Percentiles rank a stretch among this genome's conserved stretches.
Conservation (phyloP, 192 early-diverging fungal genomes). For the Geranomyces michiganensis region DNA sequence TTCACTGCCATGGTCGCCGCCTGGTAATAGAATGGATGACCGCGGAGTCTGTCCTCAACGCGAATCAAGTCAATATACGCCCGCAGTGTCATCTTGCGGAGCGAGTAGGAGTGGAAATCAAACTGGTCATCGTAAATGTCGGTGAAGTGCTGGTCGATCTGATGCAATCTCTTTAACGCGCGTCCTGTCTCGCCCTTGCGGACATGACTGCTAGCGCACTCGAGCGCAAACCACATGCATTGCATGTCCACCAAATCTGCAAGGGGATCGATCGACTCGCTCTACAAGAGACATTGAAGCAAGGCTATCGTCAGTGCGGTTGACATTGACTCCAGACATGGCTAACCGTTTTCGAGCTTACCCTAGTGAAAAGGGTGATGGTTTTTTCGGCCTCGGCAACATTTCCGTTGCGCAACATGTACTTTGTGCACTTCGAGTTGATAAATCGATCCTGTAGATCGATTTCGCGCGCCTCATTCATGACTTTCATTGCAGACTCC, state of each 20-base stretch:
- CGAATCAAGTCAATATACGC: conserved; percentile 81
- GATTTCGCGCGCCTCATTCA: conserved; percentile 85
- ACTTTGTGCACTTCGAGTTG: conserved; percentile 92
- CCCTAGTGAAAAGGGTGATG: conserved; percentile 80
- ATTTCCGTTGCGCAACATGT: conserved; percentile 83
- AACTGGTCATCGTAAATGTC: conserved; percentile 92
- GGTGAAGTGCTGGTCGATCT: conserved; percentile 74
- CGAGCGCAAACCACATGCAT: conserved; percentile 86
- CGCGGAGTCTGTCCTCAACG: conserved; percentile 76
- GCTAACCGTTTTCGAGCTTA: conserved; percentile 32
- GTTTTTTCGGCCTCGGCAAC: conserved; percentile 85
- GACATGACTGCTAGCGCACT: conserved; percentile 72
- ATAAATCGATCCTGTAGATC: conserved; percentile 95
- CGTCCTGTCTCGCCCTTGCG: conserved; percentile 71
- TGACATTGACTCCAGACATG: background rate
- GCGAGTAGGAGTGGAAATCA: conserved; percentile 93
- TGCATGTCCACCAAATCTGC: conserved; percentile 90
- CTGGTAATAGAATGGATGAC: conserved; percentile 70
- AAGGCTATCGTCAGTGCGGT: conserved; percentile 18
- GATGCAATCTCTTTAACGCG: conserved; percentile 88
- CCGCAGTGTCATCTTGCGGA: conserved; percentile 86
- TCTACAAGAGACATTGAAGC: conserved; percentile 21
- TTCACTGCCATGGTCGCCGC: conserved; percentile 76
- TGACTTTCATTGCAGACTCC: conserved; percentile 67
- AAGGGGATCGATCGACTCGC: conserved; percentile 61